Percentiles rank a stretch among this genome's conserved stretches.
phyloP scores from a whole-genome alignment of 306 rosid species.

The Castanea crenata region DNA sequence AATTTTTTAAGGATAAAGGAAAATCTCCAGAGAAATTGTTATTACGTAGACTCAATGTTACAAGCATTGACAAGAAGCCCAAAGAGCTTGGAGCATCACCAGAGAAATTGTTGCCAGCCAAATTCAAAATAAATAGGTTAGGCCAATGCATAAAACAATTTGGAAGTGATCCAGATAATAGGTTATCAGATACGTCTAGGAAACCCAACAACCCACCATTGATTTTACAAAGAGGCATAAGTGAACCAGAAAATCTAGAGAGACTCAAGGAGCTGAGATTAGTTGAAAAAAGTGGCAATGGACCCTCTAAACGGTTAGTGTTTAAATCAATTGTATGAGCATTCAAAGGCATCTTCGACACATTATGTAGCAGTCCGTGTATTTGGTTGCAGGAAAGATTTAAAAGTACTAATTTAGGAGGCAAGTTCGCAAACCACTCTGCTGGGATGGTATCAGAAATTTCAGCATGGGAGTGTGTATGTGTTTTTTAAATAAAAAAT shows the following conservation, averaged over 20 bases:
- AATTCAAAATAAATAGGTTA: not conserved
- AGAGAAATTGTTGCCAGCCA: not conserved
- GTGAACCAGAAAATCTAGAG: not conserved
- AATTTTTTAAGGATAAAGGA: not conserved
- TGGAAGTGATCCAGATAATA: not conserved
- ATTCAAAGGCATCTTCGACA: not conserved
- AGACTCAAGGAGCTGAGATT: not conserved
- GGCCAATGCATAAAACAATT: not conserved
- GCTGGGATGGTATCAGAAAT: too few species aligned
- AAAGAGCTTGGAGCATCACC: not conserved
- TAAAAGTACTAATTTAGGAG: not conserved
- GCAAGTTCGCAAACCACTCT: too few species aligned
- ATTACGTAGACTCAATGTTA: not conserved
- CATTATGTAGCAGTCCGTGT: constrained; percentile 17
- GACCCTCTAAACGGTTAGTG: constrained; percentile 26
- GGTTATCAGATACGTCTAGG: not conserved
- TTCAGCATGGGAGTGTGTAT: not conserved
- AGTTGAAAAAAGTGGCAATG: not conserved
- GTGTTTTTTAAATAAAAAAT: too few species aligned
- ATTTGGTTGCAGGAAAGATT: constrained; percentile 28
- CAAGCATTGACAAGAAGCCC: not conserved
- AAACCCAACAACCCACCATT: not conserved
- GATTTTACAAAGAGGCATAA: not conserved
- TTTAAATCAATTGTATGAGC: constrained; percentile 17
- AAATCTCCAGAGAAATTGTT: not conserved